Conservation (phyloP, 176 grass and related monocot genomes). For the Lolium multiflorum region DNA sequence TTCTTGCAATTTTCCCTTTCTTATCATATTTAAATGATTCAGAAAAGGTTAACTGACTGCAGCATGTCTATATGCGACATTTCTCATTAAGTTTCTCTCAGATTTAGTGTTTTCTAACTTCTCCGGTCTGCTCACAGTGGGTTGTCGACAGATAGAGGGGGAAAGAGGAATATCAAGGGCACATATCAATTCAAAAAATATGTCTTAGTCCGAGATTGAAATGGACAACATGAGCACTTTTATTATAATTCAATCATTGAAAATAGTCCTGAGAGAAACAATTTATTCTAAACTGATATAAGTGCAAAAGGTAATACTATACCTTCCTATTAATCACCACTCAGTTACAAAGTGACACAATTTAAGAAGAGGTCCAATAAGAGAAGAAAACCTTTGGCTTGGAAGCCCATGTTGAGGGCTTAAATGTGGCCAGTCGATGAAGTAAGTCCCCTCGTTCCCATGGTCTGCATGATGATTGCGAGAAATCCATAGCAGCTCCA, state of each 20-base stretch:
- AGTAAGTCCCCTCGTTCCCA: constrained; percentile 97
- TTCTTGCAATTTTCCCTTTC: constrained; percentile 1
- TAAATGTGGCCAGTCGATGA: constrained; percentile 86
- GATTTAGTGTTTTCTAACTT: neutral
- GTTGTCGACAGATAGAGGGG: neutral
- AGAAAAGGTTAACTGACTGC: neutral
- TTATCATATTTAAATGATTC: neutral
- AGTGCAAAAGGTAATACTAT: neutral
- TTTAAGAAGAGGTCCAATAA: constrained; percentile 14
- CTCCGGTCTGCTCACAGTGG: neutral
- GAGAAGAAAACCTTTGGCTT: constrained; percentile 78
- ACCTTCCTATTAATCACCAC: constrained; percentile 25
- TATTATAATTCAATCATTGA: constrained; percentile 30
- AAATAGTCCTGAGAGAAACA: neutral
- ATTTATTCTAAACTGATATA: neutral
- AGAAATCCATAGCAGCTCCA: constrained; percentile 52
- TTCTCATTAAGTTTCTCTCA: constrained; percentile 15
- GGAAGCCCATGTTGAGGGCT: constrained; percentile 81
- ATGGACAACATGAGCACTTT: constrained; percentile 3
- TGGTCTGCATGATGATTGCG: constrained; percentile 76
- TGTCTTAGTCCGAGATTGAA: neutral
- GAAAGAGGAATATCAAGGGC: neutral
- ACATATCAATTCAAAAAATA: constrained; percentile 7
- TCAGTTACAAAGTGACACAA: neutral
- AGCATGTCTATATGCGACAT: constrained; percentile 10